Evolutionary conservation across 176 grass and related monocot genomes (phyloP).

Genomic region (Themeda triandra): DNA sequence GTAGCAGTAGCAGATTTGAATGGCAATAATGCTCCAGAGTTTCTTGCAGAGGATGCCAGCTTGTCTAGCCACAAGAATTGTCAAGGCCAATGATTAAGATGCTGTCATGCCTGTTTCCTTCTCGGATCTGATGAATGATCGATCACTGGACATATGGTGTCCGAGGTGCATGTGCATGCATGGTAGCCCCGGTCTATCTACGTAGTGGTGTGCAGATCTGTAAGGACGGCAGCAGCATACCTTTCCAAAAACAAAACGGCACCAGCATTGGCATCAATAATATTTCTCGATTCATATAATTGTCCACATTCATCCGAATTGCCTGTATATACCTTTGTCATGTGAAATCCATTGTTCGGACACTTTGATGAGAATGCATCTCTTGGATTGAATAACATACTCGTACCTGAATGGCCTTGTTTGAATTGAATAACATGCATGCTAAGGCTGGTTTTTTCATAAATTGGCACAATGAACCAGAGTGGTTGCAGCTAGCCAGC

Average conservation of each 20-base stretch:
- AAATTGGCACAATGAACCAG: neutral
- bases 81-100: slow-evolving; percentile 38
- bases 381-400: neutral
- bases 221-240: neutral
- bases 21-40: slow-evolving; percentile 29
- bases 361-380: neutral
- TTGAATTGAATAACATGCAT: neutral
- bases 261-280: neutral
- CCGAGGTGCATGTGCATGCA: neutral
- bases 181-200: neutral
- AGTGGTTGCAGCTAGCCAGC: neutral
- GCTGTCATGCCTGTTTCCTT: slow-evolving; percentile 46
- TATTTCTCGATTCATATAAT: neutral
- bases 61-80: slow-evolving; percentile 28
- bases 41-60: slow-evolving; percentile 22
- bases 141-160: neutral
- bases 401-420: neutral
- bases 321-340: neutral
- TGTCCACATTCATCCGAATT: neutral
- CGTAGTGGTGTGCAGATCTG: neutral
- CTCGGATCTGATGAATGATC: slow-evolving; percentile 35
- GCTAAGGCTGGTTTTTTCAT: too few species aligned
- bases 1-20: slow-evolving; percentile 61
- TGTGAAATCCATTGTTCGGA: neutral
- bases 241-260: neutral